Conservation (phyloP, 2,329 filamentous ascomycete genomes). For the Alternaria angustiovoidea region DNA sequence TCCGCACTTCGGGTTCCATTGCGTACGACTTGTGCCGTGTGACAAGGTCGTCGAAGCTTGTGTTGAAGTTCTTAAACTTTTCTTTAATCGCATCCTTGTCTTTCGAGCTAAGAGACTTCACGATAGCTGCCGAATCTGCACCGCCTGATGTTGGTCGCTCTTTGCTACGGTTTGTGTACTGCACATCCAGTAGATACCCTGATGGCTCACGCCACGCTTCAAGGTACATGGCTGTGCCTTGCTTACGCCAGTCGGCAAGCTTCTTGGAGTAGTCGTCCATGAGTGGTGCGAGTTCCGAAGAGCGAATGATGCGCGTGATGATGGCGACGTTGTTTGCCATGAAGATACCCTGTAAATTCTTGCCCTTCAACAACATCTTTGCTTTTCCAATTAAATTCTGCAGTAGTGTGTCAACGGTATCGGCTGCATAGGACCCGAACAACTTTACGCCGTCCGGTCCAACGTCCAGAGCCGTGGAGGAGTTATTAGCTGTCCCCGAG, state of each 20-base stretch:
- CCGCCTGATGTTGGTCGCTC: conserved; percentile 71
- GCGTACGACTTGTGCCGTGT: conserved; percentile 79
- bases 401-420: conserved; percentile 85
- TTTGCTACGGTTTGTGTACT: conserved; percentile 78
- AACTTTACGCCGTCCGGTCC: conserved; percentile 87
- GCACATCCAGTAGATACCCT: conserved; percentile 83
- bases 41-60: conserved; percentile 87
- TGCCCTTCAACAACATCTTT: conserved; percentile 73
- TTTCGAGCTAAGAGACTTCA: conserved; percentile 85
- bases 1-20: conserved; percentile 91
- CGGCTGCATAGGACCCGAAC: conserved; percentile 87
- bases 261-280: conserved; percentile 70
- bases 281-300: conserved; percentile 78
- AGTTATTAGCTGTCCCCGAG: conserved; percentile 60
- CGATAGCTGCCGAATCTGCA: conserved; percentile 79
- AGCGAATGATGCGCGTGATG: conserved; percentile 82
- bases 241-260: conserved; percentile 87
- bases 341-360: conserved; percentile 84
- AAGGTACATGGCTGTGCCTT: conserved; percentile 80
- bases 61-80: conserved; percentile 93
- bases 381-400: conserved; percentile 78
- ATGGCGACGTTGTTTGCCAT: conserved; percentile 87
- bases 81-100: conserved; percentile 97
- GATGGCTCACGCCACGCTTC: conserved; percentile 90
- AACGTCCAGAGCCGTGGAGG: conserved; percentile 77